Conservation (phyloP, 371 early-diverging fungal species). For the Mortierella sp. region DNA sequence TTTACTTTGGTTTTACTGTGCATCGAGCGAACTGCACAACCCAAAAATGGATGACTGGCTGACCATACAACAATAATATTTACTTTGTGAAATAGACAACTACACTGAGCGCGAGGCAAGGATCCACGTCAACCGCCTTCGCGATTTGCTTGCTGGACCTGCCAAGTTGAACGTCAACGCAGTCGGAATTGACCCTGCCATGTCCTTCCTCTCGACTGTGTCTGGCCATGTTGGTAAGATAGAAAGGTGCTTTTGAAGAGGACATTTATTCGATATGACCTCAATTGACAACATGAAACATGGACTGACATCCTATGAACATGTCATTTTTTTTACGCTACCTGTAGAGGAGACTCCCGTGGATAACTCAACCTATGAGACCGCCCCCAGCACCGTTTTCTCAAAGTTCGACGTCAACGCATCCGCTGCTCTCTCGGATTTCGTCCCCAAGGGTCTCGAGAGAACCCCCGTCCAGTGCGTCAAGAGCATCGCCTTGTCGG, state of each 20-base stretch:
- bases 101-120: constrained; percentile 95
- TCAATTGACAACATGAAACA: neutral
- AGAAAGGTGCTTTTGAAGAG: neutral
- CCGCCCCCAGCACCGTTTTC: constrained; percentile 70
- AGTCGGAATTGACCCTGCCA: constrained; percentile 81
- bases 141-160: constrained; percentile 87
- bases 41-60: neutral
- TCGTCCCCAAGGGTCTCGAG: constrained; percentile 69
- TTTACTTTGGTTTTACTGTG: constrained; percentile 1
- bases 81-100: constrained; percentile 31
- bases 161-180: constrained; percentile 75
- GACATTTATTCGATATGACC: neutral
- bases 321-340: neutral
- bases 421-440: constrained; percentile 65
- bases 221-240: constrained; percentile 73
- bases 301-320: neutral
- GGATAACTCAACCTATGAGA: constrained; percentile 53
- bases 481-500: constrained; percentile 82
- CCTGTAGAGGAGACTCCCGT: constrained; percentile 47
- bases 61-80: neutral
- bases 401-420: constrained; percentile 70
- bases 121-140: constrained; percentile 88
- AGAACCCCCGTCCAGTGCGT: constrained; percentile 77
- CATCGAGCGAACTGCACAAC: neutral
- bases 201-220: constrained; percentile 78